Base-by-base conservation (phyloP, 768 basidiomycete species). In the Leccinum rimulosum region DNA sequence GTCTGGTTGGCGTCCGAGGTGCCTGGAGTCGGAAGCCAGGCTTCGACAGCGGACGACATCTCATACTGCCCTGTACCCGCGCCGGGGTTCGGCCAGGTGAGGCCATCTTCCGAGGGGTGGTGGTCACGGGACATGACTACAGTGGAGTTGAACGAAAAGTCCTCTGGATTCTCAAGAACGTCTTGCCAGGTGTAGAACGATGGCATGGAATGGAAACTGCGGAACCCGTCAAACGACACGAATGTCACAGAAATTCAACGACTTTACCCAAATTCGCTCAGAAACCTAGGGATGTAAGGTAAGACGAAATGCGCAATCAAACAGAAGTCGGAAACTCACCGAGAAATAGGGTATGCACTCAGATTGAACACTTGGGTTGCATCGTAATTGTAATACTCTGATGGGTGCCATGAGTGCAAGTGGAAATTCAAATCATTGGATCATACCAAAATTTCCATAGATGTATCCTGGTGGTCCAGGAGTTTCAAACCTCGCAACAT, bases 151-250 rank as follows among this genome's bases (percentile, higher is more conserved):
- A 85, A 84, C 27, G 73, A 73, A 69, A 83, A 84, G 64, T 84
- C 83, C 10, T 77, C 78, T 0, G 78, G 75, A 4, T 77, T 78
- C 22, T 68, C 62, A 3, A 85, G 77, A 1, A 82, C 82, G 64
- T 84, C 82, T 63, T 84, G 76, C 84, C 84, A 86, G 50, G 73
- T 80, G 61, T 82, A 85, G 70, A 85, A 82, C 1, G 83, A 84
- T 5, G 84, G 84, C 80, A 84, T 82, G 0, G 84, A 85, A 66
- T 84, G 84, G 71, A 83, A 84, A 9, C 83, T 83, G 38, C n/a
- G 35, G 19, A 33, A 30, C 8, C 2, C 3, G 17, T 52, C 14
- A 27, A 45, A 45, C 19, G 17, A 58, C n/a, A 3, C 11, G 10
- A 2, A 8, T 17, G 10, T 22, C 36, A 15, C 4, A 4, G 17